Evolutionary conservation across 306 rosid genomes (phyloP).

Genomic region (Styphnolobium japonicum): DNA sequence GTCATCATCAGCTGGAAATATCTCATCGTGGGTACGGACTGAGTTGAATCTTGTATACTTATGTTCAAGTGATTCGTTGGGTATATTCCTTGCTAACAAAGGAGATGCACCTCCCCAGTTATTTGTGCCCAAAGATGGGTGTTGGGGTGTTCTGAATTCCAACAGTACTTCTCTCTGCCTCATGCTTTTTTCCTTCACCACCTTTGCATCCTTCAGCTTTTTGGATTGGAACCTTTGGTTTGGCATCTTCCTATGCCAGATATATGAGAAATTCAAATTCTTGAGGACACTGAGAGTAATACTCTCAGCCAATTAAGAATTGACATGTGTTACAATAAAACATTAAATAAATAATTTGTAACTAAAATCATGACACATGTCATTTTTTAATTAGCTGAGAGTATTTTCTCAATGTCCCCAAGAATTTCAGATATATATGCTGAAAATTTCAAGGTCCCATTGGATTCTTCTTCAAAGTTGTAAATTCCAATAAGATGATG

Average conservation of each 20-base stretch:
- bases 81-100: conserved; percentile 67
- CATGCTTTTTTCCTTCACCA: conserved; percentile 12
- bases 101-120: conserved; percentile 91
- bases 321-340: no score
- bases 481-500: not conserved
- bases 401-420: no score
- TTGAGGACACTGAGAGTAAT: no score
- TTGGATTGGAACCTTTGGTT: not conserved
- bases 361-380: no score
- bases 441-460: conserved; percentile 29
- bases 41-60: conserved; percentile 52
- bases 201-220: conserved; percentile 7
- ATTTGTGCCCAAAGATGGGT: conserved; percentile 62
- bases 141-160: conserved; percentile 77
- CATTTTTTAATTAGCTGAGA: no score
- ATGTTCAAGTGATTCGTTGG: conserved; percentile 63
- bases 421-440: no score
- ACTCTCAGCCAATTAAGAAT: no score
- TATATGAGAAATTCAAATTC: no score
- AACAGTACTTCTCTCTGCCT: conserved; percentile 19
- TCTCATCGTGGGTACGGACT: conserved; percentile 40
- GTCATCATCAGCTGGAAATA: conserved; percentile 28
- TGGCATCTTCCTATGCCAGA: conserved; percentile 1
- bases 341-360: no score
- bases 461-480: conserved; percentile 31